phyloP scores from a whole-genome alignment of 306 rosid genomes.

The Dalbergia cultrata region DNA sequence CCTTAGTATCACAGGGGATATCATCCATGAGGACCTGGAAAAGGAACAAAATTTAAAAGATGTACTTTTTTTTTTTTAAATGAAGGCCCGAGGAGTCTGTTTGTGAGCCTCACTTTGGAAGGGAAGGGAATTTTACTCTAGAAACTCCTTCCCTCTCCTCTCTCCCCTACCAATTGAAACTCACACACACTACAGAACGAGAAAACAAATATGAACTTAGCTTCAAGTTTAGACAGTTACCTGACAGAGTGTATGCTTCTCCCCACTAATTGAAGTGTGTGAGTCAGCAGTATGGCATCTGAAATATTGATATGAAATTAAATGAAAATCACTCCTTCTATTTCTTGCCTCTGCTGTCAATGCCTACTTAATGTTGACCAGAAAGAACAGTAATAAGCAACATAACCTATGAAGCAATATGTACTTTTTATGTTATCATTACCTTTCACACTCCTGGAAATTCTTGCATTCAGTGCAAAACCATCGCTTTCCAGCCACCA shows the following conservation, averaged over 20 bases:
- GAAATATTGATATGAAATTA: conserved; percentile 40
- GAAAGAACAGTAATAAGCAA: not conserved
- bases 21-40: conserved; percentile 55
- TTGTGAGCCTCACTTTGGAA: too few species aligned
- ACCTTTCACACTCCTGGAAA: conserved; percentile 76
- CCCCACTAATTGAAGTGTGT: conserved; percentile 55
- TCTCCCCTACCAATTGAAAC: too few species aligned
- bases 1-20: conserved; percentile 55
- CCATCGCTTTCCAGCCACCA: conserved; percentile 67
- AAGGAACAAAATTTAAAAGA: conserved; percentile 21
- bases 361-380: not conserved
- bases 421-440: not conserved
- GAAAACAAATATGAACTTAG: conserved; percentile 4
- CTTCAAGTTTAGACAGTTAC: conserved; percentile 46
- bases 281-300: conserved; percentile 53
- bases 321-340: conserved; percentile 4
- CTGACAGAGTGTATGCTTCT: conserved; percentile 56
- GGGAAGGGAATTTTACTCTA: too few species aligned
- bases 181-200: not conserved
- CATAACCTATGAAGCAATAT: not conserved
- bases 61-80: not conserved
- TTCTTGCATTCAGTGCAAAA: conserved; percentile 65
- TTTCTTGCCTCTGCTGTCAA: not conserved
- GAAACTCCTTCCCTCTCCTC: too few species aligned
- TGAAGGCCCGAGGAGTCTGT: not conserved